phyloP scores from a whole-genome alignment of 371 early-diverging fungal species.

The Lichtheimia hyalospora region DNA sequence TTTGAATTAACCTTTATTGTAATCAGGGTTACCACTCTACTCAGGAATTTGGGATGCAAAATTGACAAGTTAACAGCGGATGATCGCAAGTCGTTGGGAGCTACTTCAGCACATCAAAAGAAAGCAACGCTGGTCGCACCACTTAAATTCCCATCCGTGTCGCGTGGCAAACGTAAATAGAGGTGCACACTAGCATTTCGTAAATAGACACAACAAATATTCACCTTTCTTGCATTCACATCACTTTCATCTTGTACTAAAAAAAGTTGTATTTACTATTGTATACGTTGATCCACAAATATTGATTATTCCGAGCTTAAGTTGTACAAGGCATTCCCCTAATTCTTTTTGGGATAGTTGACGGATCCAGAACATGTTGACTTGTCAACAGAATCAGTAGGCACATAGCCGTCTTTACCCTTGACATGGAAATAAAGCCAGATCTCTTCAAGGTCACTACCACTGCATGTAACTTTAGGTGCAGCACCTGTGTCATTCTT shows the following conservation, averaged over 20 bases:
- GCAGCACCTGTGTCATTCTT: constrained; percentile 42
- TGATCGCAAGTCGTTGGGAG: constrained; percentile 15
- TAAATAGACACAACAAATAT: too few relatives aligned
- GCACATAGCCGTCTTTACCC: constrained; percentile 25
- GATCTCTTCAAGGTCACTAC: constrained; percentile 41
- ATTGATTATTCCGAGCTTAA: neutral
- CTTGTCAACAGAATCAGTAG: constrained; percentile 17
- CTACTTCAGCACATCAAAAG: constrained; percentile 15
- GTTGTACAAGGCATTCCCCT: neutral
- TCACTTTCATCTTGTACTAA: too few relatives aligned
- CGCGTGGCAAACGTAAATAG: too few relatives aligned
- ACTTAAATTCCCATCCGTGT: constrained; percentile 31
- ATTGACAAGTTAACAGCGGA: constrained; percentile 41
- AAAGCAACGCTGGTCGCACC: constrained; percentile 39
- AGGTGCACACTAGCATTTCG: too few relatives aligned
- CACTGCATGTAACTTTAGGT: constrained; percentile 42
- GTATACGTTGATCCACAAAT: too few relatives aligned
- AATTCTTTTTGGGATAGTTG: constrained; percentile 41
- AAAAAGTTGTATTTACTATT: too few relatives aligned
- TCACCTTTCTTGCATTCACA: too few relatives aligned
- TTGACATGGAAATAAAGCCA: constrained; percentile 31
- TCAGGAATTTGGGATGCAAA: constrained; percentile 59
- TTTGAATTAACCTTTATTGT: neutral
- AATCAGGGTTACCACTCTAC: constrained; percentile 17
- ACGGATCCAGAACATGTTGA: constrained; percentile 44